phyloP scores from a whole-genome alignment of 2,329 filamentous ascomycete species.

The Fragosphaeria purpurea region DNA sequence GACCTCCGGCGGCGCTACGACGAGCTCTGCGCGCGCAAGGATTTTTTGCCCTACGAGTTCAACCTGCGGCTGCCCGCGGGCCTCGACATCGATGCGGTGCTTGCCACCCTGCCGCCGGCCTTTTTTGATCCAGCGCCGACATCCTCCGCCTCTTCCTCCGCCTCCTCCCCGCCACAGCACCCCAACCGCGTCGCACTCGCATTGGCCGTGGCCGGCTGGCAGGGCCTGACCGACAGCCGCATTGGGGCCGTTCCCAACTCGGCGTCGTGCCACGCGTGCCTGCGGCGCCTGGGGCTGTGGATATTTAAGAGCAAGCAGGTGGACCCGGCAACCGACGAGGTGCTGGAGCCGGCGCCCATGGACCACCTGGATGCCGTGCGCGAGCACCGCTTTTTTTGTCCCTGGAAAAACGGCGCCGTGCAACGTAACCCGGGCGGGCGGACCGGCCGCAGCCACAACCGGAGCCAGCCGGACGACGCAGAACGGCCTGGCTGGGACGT shows the following conservation, averaged over 20 bases:
- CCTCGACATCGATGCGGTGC: slow-evolving; percentile 39
- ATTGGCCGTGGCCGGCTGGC: slow-evolving; percentile 67
- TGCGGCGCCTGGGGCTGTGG: slow-evolving; percentile 84
- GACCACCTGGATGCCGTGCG: slow-evolving; percentile 56
- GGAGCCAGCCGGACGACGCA: slow-evolving; percentile 21
- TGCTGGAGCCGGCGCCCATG: slow-evolving; percentile 52
- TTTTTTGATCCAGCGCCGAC: slow-evolving; percentile 39
- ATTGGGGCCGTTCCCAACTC: slow-evolving; percentile 58
- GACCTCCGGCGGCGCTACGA: slow-evolving; percentile 55
- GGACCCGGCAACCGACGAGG: slow-evolving; percentile 36
- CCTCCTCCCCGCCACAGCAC: slow-evolving; percentile 34
- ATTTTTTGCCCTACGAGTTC: slow-evolving; percentile 51
- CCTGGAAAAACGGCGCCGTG: slow-evolving; percentile 58
- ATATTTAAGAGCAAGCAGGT: slow-evolving; percentile 75
- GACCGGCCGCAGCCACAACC: slow-evolving; percentile 15
- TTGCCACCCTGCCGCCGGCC: slow-evolving; percentile 39
- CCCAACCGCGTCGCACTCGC: slow-evolving; percentile 55
- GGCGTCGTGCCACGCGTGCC: slow-evolving; percentile 73
- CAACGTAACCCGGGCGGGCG: slow-evolving; percentile 41
- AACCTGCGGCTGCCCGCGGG: slow-evolving; percentile 47
- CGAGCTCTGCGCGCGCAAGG: slow-evolving; percentile 43
- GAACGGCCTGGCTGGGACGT: slow-evolving; percentile 45
- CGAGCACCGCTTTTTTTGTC: slow-evolving; percentile 76
- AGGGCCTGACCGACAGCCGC: slow-evolving; percentile 47
- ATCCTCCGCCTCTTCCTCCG: slow-evolving; percentile 9